Evolutionary conservation across 1,284 basidiomycete species (phyloP), one percentile per base, ranked within the genome.

Genomic region (Rhodotorula glutinis): DNA sequence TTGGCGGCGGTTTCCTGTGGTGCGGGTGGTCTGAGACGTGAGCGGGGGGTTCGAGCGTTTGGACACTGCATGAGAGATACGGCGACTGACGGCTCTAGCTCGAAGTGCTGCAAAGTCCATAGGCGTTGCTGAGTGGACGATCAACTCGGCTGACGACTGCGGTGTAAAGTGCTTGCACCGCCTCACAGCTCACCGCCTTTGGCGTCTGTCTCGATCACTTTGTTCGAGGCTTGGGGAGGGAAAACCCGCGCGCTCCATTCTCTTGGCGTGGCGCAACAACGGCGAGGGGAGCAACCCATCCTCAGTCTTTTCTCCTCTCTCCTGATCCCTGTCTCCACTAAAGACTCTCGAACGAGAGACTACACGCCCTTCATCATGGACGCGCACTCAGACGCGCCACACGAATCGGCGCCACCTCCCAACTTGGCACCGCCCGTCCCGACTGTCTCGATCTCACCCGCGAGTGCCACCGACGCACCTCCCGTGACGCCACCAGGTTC

Each of bases 1-100:
- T 57, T n/a, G 1, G 66, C 61, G 43, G 66, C 66, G 0, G 47
- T 25, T 63, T 67, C 62, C 58, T 63, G 47, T 8, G 16, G 44
- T 10, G 19, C 17, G n/a, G 33, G 38, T 19, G 33, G 38, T n/a
- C n/a, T n/a, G n/a, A n/a, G n/a, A n/a, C n/a, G n/a, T n/a, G n/a
- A n/a, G n/a, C n/a, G n/a, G n/a, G n/a, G n/a, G n/a, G n/a, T n/a
- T n/a, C n/a, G n/a, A n/a, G n/a, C n/a, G n/a, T n/a, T n/a, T n/a
- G n/a, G n/a, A n/a, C n/a, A n/a, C n/a, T n/a, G n/a, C n/a, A n/a
- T n/a, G n/a, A n/a, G n/a, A n/a, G n/a, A n/a, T n/a, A n/a, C n/a
- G n/a, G 10, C 4, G 60, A 57, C 58, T 19, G 16, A 67, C 66
- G 17, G 65, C 66, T 29, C 49, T 67, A 13, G 33, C 38, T 10